Evolutionary conservation across 179 eudicot genomes (phyloP), one percentile per base, ranked within the genome.

Genomic region (Amaranthus tricolor): DNA sequence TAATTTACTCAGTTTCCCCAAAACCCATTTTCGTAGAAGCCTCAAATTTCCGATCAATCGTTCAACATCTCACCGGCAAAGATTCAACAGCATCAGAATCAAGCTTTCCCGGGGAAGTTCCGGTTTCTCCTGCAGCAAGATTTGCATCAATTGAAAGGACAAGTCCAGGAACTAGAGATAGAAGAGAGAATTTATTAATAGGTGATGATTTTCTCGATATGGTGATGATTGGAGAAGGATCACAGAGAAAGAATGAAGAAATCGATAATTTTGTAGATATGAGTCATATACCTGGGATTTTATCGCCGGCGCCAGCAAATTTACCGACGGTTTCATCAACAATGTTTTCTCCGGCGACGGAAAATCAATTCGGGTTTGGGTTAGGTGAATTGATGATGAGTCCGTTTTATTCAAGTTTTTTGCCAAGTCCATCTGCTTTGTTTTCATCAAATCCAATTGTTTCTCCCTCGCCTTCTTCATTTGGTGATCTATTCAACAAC

Each of bases 1-100:
- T 93, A 6, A 93, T 93, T 78, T 93, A 89, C 88, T 85, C 84
- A 31, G 88, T 91, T 17, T 91, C 98, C 0, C 98, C 98, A 0
- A 91, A 88, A 77, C 89, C 91, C 64, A 86, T 86, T 62, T 85
- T 85, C 86, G 87, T 90, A 17, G 88, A 87, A 61, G 80, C 80
- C 43, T 79, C 79, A 24, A 87, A 91, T 50, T 93, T 88, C 87
- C 90, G 79, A 84, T 72, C 81, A 64, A 73, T 93, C 9, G 98
- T 93, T 7, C 98, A 93, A 50, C 86, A 89, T 12, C 91, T 93
- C 74, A 93, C 98, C 71, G 98, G 98, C 8, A 58, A 78, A 9
- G 72, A 76, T 10, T 16, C 82, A 6, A 13, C 53, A 0, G 6
- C 76, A 17, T 20, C 83, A 6, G 66, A 49, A 2, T 9, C 73